phyloP scores from a whole-genome alignment of 179 eudicot genomes.

The Heliamphora pulchella region DNA sequence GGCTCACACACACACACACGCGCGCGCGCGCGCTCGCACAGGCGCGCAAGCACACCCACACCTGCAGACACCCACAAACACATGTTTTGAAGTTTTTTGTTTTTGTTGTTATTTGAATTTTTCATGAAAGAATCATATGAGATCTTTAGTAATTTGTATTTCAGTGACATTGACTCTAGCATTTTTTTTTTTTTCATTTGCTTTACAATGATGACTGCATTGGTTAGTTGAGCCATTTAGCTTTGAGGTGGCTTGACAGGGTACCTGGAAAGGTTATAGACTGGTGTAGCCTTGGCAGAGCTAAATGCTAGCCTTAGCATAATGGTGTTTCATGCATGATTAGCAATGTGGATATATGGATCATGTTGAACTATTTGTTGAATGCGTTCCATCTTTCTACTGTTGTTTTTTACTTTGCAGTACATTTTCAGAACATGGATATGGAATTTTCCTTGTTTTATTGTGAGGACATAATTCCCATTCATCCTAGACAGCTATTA shows the following conservation, averaged over 20 bases:
- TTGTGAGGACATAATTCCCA: neutral
- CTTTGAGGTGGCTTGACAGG: conserved; percentile 8
- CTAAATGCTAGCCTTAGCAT: neutral
- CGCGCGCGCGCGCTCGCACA: too few species aligned
- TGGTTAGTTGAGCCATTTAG: neutral
- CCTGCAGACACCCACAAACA: too few species aligned
- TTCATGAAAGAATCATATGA: neutral
- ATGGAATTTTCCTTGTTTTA: neutral
- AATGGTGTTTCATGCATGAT: neutral
- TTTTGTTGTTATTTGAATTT: neutral
- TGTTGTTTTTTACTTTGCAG: too few species aligned
- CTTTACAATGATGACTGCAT: neutral
- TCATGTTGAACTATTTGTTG: neutral
- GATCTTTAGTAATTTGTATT: neutral
- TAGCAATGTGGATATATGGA: neutral
- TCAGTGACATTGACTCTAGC: neutral
- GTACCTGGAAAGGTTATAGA: neutral
- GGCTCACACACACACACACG: too few species aligned
- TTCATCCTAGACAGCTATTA: conserved; percentile 1
- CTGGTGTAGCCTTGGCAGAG: conserved; percentile 2
- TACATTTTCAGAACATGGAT: neutral
- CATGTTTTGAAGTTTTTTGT: neutral
- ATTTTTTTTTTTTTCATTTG: neutral
- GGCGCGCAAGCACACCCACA: too few species aligned
- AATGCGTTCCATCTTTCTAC: neutral